Evolutionary conservation across 495 filamentous ascomycete genomes (phyloP).

Genomic region (Trichoderma reesei): DNA sequence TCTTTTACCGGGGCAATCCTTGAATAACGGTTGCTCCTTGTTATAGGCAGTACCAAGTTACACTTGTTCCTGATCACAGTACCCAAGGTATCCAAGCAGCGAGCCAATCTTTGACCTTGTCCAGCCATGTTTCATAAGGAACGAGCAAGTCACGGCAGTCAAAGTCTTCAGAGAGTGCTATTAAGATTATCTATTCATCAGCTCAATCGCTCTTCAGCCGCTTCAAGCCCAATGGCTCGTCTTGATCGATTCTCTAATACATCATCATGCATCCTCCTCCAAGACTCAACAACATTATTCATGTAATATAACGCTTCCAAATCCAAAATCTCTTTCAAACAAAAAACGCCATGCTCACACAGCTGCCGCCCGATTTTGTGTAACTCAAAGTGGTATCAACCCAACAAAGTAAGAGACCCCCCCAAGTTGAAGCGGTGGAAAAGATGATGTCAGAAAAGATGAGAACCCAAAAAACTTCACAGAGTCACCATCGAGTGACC

Average conservation of each 20-base stretch:
- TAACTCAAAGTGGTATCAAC: neutral
- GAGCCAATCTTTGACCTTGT: no score
- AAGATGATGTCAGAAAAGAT: neutral
- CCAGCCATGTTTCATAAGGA: no score
- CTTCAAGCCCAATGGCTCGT: neutral
- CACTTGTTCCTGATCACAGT: no score
- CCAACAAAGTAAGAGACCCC: neutral
- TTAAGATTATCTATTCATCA: no score
- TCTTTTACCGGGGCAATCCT: neutral
- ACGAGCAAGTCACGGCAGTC: no score
- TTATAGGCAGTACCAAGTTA: no score
- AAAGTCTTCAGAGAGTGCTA: no score
- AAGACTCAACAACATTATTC: neutral
- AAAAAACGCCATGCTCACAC: conserved; percentile 4
- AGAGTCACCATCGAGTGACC: no score
- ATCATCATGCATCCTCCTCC: neutral
- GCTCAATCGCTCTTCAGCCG: no score
- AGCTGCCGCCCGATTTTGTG: neutral
- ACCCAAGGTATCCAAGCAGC: no score
- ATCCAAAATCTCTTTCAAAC: neutral
- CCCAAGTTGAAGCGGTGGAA: neutral
- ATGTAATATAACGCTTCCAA: neutral
- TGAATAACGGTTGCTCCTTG: neutral
- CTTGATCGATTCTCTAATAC: neutral
- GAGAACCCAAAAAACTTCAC: neutral